Evolutionary conservation across 2,329 filamentous ascomycete species (phyloP).

Genomic region (Clonostachys chloroleuca): DNA sequence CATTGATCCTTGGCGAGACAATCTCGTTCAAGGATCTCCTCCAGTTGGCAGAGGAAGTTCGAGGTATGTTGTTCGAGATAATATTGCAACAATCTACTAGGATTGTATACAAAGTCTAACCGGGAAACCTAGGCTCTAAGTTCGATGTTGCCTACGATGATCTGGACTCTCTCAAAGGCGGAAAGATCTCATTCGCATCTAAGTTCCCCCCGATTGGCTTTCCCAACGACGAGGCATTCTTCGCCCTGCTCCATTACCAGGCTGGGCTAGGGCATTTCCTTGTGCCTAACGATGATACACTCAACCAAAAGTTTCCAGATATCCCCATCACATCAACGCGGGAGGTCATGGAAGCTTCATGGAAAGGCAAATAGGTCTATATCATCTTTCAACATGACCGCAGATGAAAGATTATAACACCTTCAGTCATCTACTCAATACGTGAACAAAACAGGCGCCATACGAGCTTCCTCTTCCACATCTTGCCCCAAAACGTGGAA

Average conservation of each 20-base stretch:
- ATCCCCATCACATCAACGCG: conserved; percentile 4
- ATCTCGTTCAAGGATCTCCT: conserved; percentile 10
- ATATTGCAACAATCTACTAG: background rate
- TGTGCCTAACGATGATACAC: background rate
- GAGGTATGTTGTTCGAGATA: background rate
- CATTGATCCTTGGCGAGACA: conserved; percentile 4
- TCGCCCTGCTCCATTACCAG: background rate
- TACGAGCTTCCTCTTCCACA: too few species aligned
- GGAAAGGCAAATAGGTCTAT: conserved; percentile 1
- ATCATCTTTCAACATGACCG: too few species aligned
- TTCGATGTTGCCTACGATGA: background rate
- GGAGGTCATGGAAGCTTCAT: conserved; percentile 11
- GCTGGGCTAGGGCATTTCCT: background rate
- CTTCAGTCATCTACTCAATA: too few species aligned
- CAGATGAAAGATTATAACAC: too few species aligned
- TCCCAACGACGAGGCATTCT: conserved; percentile 4
- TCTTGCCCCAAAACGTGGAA: too few species aligned
- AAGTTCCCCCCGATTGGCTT: conserved; percentile 12
- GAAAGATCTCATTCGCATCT: conserved; percentile 12
- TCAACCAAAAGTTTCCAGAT: conserved; percentile 9
- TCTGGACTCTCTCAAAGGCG: conserved; percentile 12
- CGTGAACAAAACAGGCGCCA: too few species aligned
- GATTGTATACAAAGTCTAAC: background rate
- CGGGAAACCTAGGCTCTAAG: background rate
- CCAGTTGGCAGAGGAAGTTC: background rate